Conservation (phyloP, 495 filamentous ascomycete species). For the Cudoniella acicularis region DNA sequence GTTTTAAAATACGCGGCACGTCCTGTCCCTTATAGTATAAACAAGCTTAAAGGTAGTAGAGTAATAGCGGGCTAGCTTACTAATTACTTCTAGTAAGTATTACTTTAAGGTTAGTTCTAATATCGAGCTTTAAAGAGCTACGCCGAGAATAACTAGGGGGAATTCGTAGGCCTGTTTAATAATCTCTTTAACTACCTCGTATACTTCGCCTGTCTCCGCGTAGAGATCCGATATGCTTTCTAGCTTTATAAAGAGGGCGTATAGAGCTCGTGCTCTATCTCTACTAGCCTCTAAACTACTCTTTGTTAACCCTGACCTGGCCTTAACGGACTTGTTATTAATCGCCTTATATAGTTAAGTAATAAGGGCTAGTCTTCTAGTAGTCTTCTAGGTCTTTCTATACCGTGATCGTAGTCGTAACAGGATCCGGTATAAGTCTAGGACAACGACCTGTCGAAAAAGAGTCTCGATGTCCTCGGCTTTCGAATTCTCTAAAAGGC, state of each 20-base stretch:
- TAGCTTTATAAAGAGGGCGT: conserved; percentile 10
- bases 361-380: conserved; percentile 12
- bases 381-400: conserved; percentile 10
- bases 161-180: conserved; percentile 8
- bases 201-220: background rate
- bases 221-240: conserved; percentile 5
- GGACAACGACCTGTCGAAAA: conserved; percentile 6
- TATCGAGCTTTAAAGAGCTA: conserved; percentile 1
- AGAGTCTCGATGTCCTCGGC: conserved; percentile 4
- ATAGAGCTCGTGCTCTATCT: conserved; percentile 5
- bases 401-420: conserved; percentile 18
- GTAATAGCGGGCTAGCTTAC: conserved; percentile 29
- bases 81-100: conserved; percentile 23
- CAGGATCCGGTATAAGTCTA: conserved; percentile 15
- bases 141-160: background rate
- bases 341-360: conserved; percentile 2
- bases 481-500: conserved; percentile 8
- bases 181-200: conserved; percentile 3
- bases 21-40: conserved; percentile 21
- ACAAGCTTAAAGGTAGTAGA: conserved; percentile 23
- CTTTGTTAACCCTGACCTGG: background rate
- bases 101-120: conserved; percentile 20
- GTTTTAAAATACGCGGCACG: conserved; percentile 20
- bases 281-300: conserved; percentile 5
- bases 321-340: background rate